Conservation (phyloP, 768 basidiomycete species). For the Ephemerocybe angulata region DNA sequence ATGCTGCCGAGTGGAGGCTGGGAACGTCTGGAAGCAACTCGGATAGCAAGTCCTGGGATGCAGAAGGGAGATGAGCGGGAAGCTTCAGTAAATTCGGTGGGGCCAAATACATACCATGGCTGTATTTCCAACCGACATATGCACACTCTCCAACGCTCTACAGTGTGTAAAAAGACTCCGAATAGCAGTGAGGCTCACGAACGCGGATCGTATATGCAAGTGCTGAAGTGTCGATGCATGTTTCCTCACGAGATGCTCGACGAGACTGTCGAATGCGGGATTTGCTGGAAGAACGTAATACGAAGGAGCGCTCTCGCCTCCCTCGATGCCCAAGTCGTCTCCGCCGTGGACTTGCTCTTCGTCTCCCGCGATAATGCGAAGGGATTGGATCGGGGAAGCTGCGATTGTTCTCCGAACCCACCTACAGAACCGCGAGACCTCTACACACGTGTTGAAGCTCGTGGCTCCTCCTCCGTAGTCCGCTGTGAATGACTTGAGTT, state of each 20-base stretch:
- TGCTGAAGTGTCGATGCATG: constrained; percentile 30
- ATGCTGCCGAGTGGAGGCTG: constrained; percentile 29
- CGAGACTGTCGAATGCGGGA: constrained; percentile 20
- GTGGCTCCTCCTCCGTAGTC: constrained; percentile 15
- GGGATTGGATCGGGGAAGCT: constrained; percentile 29
- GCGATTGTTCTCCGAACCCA: constrained; percentile 39
- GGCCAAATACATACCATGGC: constrained; percentile 28
- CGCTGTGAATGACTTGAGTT: constrained; percentile 24
- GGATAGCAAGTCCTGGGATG: constrained; percentile 23
- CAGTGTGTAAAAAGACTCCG: constrained; percentile 29
- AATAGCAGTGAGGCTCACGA: constrained; percentile 27
- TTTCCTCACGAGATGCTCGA: constrained; percentile 34
- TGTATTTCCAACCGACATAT: constrained; percentile 25
- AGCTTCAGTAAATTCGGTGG: not conserved
- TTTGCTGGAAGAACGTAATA: not conserved
- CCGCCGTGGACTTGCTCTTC: constrained; percentile 16
- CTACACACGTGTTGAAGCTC: constrained; percentile 14
- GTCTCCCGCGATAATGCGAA: constrained; percentile 27
- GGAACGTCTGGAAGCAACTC: constrained; percentile 17
- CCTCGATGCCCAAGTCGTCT: constrained; percentile 1
- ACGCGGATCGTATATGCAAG: constrained; percentile 29
- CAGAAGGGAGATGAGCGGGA: not conserved
- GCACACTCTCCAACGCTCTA: constrained; percentile 32
- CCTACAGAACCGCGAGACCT: constrained; percentile 31
- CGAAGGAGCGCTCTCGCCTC: constrained; percentile 25